Conservation (phyloP, 495 filamentous ascomycete species). For the Aspergillus diversus region DNA sequence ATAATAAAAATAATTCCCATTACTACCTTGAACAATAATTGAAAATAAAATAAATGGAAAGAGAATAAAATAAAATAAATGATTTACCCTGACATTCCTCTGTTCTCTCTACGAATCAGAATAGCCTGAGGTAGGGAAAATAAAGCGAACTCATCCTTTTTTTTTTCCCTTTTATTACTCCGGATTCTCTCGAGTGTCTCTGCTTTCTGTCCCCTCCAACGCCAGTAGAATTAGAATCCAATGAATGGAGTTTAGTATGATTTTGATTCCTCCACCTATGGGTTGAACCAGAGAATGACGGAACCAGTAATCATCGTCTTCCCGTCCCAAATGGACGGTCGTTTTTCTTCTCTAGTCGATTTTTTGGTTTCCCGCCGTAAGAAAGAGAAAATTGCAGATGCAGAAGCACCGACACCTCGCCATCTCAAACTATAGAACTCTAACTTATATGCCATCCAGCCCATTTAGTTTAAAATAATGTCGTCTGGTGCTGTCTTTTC, state of each 20-base stretch:
- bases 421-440: slow-evolving; percentile 1
- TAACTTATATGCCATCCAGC: background rate
- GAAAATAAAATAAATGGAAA: slow-evolving; percentile 13
- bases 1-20: slow-evolving; percentile 6
- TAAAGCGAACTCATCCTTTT: too few relatives aligned
- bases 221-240: background rate
- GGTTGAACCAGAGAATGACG: background rate
- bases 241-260: slow-evolving; percentile 8
- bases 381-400: slow-evolving; percentile 23
- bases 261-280: slow-evolving; percentile 3
- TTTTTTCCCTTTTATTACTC: background rate
- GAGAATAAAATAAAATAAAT: slow-evolving; percentile 4
- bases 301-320: slow-evolving; percentile 16
- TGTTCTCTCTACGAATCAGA: background rate
- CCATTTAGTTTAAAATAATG: background rate
- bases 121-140: too few relatives aligned
- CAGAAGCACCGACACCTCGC: slow-evolving; percentile 8
- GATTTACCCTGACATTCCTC: slow-evolving; percentile 3
- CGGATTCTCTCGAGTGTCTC: background rate
- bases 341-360: slow-evolving; percentile 12
- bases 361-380: slow-evolving; percentile 28
- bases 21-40: background rate
- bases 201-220: background rate
- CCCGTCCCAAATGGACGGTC: slow-evolving; percentile 11
- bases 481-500: background rate